These are phyloP conservation scores for Odonthalia washingtoniensis DNA, from an alignment of 31 red algal species.

Conservation along the genomic window DNA sequence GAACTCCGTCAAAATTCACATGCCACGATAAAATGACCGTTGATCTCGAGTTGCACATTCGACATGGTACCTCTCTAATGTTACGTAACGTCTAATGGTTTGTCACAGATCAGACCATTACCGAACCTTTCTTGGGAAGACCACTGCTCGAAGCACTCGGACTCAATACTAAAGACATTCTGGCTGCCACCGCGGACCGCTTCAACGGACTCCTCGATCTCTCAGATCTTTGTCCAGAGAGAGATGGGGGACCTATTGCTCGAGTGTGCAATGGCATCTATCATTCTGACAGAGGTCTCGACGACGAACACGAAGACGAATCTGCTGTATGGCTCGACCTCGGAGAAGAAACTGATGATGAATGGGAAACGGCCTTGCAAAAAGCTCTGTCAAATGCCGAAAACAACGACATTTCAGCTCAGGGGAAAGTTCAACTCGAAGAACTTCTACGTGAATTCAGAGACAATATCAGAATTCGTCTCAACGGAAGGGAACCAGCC, in stretches of 20 bases:
- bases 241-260: not conserved
- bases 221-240: not conserved
- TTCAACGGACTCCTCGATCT: not conserved
- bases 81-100: not conserved
- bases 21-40: not conserved
- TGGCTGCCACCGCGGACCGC: not conserved
- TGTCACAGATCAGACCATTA: not conserved
- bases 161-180: not conserved
- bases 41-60: not conserved
- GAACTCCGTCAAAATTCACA: not conserved
- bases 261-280: no score
- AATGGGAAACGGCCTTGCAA: no score
- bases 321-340: not conserved
- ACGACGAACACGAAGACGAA: no score
- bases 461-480: not conserved
- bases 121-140: not conserved
- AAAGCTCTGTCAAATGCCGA: no score
- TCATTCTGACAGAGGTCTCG: no score
- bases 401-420: not conserved
- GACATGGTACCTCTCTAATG: not conserved
- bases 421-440: not conserved
- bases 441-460: not conserved
- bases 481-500: constrained; percentile 2
- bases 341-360: no score
- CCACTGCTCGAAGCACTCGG: not conserved